A percentile compares a stretch with the other conserved stretches of the same genome.
These are phyloP conservation scores for Phlegmacium glaucopus DNA, from an alignment of 768 basidiomycete species.

Conservation along the genomic window DNA sequence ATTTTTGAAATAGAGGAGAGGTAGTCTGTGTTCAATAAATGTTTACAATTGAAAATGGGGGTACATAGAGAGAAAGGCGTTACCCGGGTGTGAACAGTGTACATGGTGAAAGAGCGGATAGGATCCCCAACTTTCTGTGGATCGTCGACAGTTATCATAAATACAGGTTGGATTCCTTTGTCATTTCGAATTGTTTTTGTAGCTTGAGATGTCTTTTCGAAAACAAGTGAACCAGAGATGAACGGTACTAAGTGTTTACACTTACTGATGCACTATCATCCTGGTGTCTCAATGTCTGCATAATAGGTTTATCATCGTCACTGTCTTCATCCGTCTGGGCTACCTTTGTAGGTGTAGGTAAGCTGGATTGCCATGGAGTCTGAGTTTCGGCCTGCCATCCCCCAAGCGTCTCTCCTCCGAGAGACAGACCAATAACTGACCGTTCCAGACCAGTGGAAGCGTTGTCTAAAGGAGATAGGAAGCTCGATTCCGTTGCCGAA, in stretches of 20 bases:
- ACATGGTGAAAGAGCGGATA: constrained; percentile 91
- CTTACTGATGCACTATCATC: constrained; percentile 26
- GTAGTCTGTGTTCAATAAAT: constrained; percentile 55
- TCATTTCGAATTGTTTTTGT: constrained; percentile 28
- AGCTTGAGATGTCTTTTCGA: not conserved
- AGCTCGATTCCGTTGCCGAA: constrained; percentile 18
- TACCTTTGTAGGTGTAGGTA: constrained; percentile 10
- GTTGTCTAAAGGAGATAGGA: constrained; percentile 36
- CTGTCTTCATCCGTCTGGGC: constrained; percentile 49
- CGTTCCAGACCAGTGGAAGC: constrained; percentile 23
- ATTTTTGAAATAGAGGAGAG: constrained; percentile 79
- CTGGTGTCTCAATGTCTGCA: constrained; percentile 39
- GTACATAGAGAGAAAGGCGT: constrained; percentile 15
- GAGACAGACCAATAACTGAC: constrained; percentile 35
- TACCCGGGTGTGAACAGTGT: constrained; percentile 90
- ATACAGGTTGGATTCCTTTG: constrained; percentile 62
- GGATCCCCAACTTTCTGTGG: constrained; percentile 98
- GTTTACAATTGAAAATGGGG: constrained; percentile 1
- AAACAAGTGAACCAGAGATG: too few relatives aligned
- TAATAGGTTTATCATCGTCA: constrained; percentile 67
- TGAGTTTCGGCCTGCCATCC: constrained; percentile 52
- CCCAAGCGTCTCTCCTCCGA: constrained; percentile 33
- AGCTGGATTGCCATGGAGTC: constrained; percentile 36
- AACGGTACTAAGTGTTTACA: constrained; percentile 1
- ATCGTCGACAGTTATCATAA: constrained; percentile 90